These are phyloP conservation scores for Moricandia moricandioides DNA, from an alignment of 345 rosid species.

Conservation along the genomic window DNA sequence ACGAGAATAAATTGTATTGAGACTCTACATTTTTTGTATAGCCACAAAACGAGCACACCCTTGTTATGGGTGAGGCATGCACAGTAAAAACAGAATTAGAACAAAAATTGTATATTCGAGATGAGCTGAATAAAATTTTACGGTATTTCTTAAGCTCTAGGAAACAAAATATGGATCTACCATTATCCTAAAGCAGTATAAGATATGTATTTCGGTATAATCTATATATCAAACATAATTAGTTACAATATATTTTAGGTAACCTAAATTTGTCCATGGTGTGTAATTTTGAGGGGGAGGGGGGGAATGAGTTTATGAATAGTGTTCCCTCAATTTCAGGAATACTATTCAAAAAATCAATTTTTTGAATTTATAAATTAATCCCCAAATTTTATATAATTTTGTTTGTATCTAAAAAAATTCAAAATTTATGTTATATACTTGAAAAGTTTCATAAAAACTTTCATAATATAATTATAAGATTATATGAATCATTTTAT, in stretches of 20 bases:
- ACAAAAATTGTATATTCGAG: background rate
- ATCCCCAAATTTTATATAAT: too few species aligned
- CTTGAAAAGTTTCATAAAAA: too few species aligned
- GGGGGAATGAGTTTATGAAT: too few species aligned
- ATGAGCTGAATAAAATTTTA: background rate
- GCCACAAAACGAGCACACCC: background rate
- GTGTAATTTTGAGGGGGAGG: too few species aligned
- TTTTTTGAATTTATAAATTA: too few species aligned
- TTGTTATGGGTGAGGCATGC: slow-evolving; percentile 31
- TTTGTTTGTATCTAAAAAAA: too few species aligned
- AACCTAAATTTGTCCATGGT: background rate
- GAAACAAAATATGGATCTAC: background rate
- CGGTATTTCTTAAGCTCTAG: background rate
- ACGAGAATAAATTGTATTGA: background rate
- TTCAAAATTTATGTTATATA: too few species aligned
- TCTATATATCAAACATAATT: background rate
- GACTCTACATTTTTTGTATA: background rate
- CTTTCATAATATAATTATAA: too few species aligned
- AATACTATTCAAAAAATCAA: too few species aligned
- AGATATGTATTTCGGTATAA: background rate
- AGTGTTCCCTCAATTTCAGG: too few species aligned
- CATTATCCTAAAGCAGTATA: background rate
- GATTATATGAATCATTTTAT: too few species aligned
- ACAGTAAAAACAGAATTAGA: background rate
- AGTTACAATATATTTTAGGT: background rate